Conservation (phyloP, 805 yeast genomes). For the Candida taoyuanica region DNA sequence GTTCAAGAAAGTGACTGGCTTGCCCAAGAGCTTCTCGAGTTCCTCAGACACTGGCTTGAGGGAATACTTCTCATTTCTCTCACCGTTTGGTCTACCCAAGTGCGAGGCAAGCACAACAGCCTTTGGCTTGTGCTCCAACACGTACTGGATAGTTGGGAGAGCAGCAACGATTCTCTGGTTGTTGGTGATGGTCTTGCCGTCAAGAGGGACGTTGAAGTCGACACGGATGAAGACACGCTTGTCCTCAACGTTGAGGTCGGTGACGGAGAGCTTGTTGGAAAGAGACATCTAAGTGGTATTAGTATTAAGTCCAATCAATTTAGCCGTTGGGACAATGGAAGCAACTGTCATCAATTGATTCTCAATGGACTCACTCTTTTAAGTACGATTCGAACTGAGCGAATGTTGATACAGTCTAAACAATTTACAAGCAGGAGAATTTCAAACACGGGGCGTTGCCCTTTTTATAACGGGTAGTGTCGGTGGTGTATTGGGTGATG, state of each 20-base stretch:
- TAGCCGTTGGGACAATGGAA: neutral
- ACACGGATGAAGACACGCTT: conserved; percentile 99
- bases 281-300: conserved; percentile 65
- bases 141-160: conserved; percentile 95
- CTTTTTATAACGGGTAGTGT: neutral
- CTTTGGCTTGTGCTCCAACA: conserved; percentile 86
- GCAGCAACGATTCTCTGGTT: conserved; percentile 99
- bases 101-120: conserved; percentile 92
- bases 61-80: conserved; percentile 78
- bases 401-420: conserved; percentile 1
- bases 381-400: conserved; percentile 1
- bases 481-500: conserved; percentile 11
- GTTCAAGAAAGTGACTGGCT: conserved; percentile 72
- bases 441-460: neutral
- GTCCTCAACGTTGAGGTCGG: conserved; percentile 79
- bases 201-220: conserved; percentile 92
- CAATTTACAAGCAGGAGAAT: neutral
- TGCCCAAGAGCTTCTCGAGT: conserved; percentile 69
- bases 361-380: conserved; percentile 4
- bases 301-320: neutral
- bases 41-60: conserved; percentile 91
- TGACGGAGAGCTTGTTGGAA: conserved; percentile 87
- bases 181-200: conserved; percentile 95
- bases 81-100: conserved; percentile 99
- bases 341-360: neutral